Conservation (phyloP, 768 basidiomycete genomes). For the Agaricus bisporus region DNA sequence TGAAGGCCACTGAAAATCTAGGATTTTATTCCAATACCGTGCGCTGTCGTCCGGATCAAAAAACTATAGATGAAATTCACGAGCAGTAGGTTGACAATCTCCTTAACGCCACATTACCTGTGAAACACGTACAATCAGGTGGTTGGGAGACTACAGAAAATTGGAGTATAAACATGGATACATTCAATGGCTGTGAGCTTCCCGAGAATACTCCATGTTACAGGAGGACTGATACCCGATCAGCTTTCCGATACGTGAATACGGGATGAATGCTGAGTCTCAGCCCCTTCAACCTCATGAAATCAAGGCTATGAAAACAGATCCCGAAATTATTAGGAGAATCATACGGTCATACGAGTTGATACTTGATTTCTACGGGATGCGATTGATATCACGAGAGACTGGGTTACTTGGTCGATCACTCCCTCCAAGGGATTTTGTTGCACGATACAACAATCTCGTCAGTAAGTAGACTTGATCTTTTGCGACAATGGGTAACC, state of each 20-base stretch:
- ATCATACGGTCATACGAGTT: conserved; percentile 57
- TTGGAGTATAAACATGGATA: conserved; percentile 68
- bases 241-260: conserved; percentile 71
- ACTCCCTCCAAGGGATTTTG: conserved; percentile 41
- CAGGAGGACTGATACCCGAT: neutral
- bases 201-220: neutral
- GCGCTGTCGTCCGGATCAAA: conserved; percentile 55
- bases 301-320: conserved; percentile 46
- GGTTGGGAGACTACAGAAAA: conserved; percentile 54
- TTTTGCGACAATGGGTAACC: too few species aligned
- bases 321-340: conserved; percentile 40
- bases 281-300: conserved; percentile 67
- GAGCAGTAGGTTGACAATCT: conserved; percentile 32
- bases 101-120: neutral
- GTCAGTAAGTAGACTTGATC: conserved; percentile 41
- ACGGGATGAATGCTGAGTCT: conserved; percentile 64
- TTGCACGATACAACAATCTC: conserved; percentile 57
- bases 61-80: conserved; percentile 59
- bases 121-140: conserved; percentile 31
- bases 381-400: conserved; percentile 51
- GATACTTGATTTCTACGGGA: conserved; percentile 81
- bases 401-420: conserved; percentile 56
- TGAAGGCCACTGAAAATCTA: conserved; percentile 38
- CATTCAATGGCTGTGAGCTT: conserved; percentile 73
- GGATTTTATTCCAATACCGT: conserved; percentile 54